A percentile compares a stretch with the other conserved stretches of the same genome.
phyloP scores from a whole-genome alignment of 805 yeast genomes.

The Starmerella potacharoeniae region DNA sequence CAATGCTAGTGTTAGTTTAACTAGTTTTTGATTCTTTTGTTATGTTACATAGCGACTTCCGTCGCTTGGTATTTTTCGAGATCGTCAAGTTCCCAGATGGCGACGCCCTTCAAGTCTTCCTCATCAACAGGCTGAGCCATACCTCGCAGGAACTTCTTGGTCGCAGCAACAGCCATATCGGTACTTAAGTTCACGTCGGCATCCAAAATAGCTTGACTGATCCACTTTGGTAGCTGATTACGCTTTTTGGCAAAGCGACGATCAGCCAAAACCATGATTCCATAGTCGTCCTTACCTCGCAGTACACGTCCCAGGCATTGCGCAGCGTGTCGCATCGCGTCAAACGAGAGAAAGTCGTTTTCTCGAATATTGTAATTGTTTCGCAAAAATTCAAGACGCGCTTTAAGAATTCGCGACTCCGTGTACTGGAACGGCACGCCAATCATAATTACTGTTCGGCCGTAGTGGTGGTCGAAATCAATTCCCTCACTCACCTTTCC shows the following conservation, averaged over 20 bases:
- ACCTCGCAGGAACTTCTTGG: constrained; percentile 80
- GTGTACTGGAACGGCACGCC: constrained; percentile 99
- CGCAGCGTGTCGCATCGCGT: constrained; percentile 99
- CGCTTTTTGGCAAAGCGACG: constrained; percentile 80
- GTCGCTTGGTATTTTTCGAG: constrained; percentile 19
- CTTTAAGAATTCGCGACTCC: constrained; percentile 89
- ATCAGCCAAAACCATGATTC: constrained; percentile 96
- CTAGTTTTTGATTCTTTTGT: background rate
- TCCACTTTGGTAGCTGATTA: constrained; percentile 91
- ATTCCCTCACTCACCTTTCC: constrained; percentile 98
- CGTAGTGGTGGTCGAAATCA: constrained; percentile 97
- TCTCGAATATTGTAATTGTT: constrained; percentile 89
- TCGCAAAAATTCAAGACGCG: constrained; percentile 82
- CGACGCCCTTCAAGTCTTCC: constrained; percentile 84
- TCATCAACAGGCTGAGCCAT: constrained; percentile 90
- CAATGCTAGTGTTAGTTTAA: too few relatives aligned
- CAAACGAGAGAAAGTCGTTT: constrained; percentile 90
- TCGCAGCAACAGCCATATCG: constrained; percentile 93
- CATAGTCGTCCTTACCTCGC: constrained; percentile 97
- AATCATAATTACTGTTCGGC: constrained; percentile 94
- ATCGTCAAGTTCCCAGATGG: constrained; percentile 71
- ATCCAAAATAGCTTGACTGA: constrained; percentile 81
- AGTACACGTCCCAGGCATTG: constrained; percentile 95
- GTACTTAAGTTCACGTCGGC: constrained; percentile 88
- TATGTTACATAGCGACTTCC: constrained; percentile 1